Conservation (phyloP, 306 rosid species). For the Pachyrhizus erosus region DNA sequence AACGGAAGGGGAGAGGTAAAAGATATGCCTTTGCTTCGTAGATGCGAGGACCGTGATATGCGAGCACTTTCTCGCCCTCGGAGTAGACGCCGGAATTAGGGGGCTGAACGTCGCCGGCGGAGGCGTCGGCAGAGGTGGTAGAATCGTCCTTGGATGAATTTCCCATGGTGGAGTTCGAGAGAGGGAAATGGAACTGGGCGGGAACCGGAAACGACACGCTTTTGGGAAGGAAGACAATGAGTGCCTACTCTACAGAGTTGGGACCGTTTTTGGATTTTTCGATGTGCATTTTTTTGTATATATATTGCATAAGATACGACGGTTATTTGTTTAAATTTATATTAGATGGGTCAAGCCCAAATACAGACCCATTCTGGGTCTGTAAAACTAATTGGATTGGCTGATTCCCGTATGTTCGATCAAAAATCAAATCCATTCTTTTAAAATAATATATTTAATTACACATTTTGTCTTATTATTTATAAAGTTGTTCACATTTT, state of each 20-base stretch:
- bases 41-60: constrained; percentile 91
- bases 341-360: too few relatives aligned
- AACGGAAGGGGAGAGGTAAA: not conserved
- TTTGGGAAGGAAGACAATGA: constrained; percentile 7
- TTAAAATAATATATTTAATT: too few relatives aligned
- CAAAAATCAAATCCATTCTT: too few relatives aligned
- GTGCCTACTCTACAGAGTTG: not conserved
- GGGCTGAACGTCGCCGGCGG: constrained; percentile 71
- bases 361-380: too few relatives aligned
- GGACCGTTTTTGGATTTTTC: not conserved
- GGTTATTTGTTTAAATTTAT: too few relatives aligned
- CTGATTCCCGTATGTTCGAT: too few relatives aligned
- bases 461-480: too few relatives aligned
- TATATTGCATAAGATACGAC: too few relatives aligned
- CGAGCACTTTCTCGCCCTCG: constrained; percentile 89
- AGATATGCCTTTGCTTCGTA: constrained; percentile 90
- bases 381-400: too few relatives aligned
- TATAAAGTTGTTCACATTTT: too few relatives aligned
- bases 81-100: constrained; percentile 58
- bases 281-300: not conserved
- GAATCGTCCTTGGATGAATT: constrained; percentile 78
- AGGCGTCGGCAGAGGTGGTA: constrained; percentile 71
- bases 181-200: constrained; percentile 39
- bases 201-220: constrained; percentile 35
- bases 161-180: constrained; percentile 57